A percentile compares a stretch with the other conserved stretches of the same genome.
Conservation (phyloP, 768 basidiomycete species). For the Filobasidium wieringae region DNA sequence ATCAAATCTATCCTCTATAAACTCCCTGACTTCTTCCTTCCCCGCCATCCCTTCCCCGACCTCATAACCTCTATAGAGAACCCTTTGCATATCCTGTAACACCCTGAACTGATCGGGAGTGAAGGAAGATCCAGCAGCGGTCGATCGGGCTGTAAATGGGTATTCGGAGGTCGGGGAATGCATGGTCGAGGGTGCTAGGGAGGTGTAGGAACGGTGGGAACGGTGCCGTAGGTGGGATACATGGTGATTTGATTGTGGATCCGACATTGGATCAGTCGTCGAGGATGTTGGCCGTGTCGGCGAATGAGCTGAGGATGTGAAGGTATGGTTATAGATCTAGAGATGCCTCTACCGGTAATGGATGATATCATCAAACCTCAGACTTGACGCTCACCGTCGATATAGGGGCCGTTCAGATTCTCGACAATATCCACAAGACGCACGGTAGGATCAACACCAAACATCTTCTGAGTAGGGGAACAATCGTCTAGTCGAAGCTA, state of each 20-base stretch:
- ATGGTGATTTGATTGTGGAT: not conserved
- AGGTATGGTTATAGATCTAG: too few species aligned
- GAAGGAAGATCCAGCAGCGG: not conserved
- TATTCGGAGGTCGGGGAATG: not conserved
- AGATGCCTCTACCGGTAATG: too few species aligned
- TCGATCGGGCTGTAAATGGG: not conserved
- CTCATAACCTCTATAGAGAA: conserved; percentile 3
- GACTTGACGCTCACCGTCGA: too few species aligned
- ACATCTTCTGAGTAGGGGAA: too few species aligned
- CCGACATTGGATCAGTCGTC: too few species aligned
- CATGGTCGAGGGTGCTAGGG: not conserved
- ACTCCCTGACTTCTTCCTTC: not conserved
- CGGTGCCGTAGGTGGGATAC: not conserved
- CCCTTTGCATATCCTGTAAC: conserved; percentile 11
- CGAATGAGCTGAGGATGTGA: too few species aligned
- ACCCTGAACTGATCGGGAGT: conserved; percentile 1
- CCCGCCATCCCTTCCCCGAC: not conserved
- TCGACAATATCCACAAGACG: too few species aligned
- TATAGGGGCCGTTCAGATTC: too few species aligned
- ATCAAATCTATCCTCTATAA: conserved; percentile 8
- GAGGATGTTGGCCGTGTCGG: too few species aligned
- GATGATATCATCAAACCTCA: too few species aligned
- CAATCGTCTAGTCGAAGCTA: too few species aligned
- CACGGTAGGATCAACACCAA: too few species aligned
- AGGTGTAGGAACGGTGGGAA: not conserved